Evolutionary conservation across 441 rosid species (phyloP), one percentile per base, ranked within the genome.

Genomic region (Pelargonium cotyledonis): DNA sequence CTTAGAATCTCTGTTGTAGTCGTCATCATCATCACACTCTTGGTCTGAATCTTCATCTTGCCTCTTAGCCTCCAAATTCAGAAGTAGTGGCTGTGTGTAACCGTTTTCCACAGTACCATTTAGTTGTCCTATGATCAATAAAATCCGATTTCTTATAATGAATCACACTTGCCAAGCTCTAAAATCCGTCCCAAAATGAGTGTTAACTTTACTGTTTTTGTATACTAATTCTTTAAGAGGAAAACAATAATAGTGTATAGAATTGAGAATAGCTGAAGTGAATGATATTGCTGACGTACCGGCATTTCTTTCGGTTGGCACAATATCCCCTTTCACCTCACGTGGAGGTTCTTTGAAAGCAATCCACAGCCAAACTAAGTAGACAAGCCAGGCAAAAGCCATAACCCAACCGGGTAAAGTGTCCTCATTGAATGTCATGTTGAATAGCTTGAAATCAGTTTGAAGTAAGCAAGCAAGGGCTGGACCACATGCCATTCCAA

Each of bases 401-500:
- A 84, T 84, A 58, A 79, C 41, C 85, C 85, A 84, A 49, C 88
- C 85, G 0, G 88, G 88, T 53, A 84, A 72, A 69, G 88, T 82
- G 29, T 72, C 83, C 65, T 75, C 67, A 41, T 84, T 82, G 66
- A 84, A 80, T 43, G 88, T 82, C 53, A 84, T 65, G 11, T 79
- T 77, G 78, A 66, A 77, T 40, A 82, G 60, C 64, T 72, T 80
- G 72, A 82, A 82, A 69, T 77, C 60, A 51, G 81, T 76, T 67
- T 82, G 83, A 66, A 84, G 76, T 38, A 84, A 76, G 77, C 83
- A 74, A 53, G 85, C 88, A 70, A 84, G 83, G 55, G 85, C 88
- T 6, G 88, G 88, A 66, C 88, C 85, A 68, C 85, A 78, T 23
- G 88, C 88, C 85, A 84, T 84, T 74, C 88, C 88, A 18, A 84